phyloP scores from a whole-genome alignment of 257 asterid species.

The Nicotiana undulata region DNA sequence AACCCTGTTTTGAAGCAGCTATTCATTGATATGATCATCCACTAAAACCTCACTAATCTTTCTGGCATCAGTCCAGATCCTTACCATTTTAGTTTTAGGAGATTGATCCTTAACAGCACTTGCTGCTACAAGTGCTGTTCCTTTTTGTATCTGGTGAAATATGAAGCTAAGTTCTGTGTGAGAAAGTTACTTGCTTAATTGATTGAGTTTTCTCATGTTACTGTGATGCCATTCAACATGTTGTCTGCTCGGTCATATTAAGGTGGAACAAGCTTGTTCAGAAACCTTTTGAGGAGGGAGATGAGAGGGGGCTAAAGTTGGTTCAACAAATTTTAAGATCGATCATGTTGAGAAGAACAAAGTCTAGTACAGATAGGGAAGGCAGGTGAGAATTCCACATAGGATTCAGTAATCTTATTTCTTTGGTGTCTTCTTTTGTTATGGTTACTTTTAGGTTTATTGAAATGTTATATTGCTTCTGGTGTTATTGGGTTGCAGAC shows the following conservation, averaged over 20 bases:
- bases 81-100: neutral
- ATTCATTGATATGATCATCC: neutral
- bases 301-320: slow-evolving; percentile 78
- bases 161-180: neutral
- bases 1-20: neutral
- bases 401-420: slow-evolving; percentile 3
- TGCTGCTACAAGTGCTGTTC: neutral
- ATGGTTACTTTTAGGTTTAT: slow-evolving; percentile 12
- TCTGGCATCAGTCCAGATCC: neutral
- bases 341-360: slow-evolving; percentile 95
- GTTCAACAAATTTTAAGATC: slow-evolving; percentile 76
- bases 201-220: slow-evolving; percentile 3
- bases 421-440: neutral
- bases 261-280: slow-evolving; percentile 98
- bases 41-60: neutral
- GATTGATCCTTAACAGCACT: neutral
- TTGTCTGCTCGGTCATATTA: slow-evolving; percentile 15
- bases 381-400: slow-evolving; percentile 56
- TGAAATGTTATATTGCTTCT: slow-evolving; percentile 7
- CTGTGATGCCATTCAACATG: neutral
- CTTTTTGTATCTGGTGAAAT: neutral
- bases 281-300: slow-evolving; percentile 97
- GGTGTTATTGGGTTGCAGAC: slow-evolving; percentile 39
- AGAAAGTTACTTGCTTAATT: neutral
- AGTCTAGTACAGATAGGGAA: slow-evolving; percentile 75